Percentiles rank a stretch among this genome's conserved stretches.
These are phyloP conservation scores for Trametes pubescens DNA, from an alignment of 1,284 basidiomycete species.

Conservation along the genomic window DNA sequence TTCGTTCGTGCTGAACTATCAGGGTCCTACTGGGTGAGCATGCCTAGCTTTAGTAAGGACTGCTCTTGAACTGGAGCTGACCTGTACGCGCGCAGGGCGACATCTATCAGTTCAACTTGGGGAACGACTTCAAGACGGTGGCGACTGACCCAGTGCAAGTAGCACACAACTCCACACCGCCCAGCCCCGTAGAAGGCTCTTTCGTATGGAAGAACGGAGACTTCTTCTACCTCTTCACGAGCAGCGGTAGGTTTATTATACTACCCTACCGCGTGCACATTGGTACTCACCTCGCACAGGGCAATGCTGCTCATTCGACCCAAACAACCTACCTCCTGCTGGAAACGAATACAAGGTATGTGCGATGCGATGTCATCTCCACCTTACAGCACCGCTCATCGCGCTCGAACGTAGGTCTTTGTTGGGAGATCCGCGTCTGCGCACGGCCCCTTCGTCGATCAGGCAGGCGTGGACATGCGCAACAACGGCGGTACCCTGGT, in stretches of 20 bases:
- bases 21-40: constrained; percentile 19
- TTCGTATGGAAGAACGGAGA: constrained; percentile 23
- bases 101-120: constrained; percentile 20
- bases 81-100: constrained; percentile 2
- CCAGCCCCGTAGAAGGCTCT: constrained; percentile 18
- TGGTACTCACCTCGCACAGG: not conserved
- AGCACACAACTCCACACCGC: constrained; percentile 19
- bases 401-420: constrained; percentile 18
- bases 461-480: constrained; percentile 35
- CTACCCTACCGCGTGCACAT: not conserved
- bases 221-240: constrained; percentile 27
- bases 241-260: constrained; percentile 18
- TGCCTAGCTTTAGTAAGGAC: no score
- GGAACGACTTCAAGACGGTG: constrained; percentile 15
- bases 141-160: constrained; percentile 10
- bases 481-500: constrained; percentile 42
- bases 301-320: constrained; percentile 18
- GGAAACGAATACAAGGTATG: constrained; percentile 41
- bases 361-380: not conserved
- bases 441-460: constrained; percentile 42
- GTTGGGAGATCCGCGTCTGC: constrained; percentile 40
- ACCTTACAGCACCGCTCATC: not conserved
- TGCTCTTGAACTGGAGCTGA: not conserved
- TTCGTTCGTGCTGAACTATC: not conserved
- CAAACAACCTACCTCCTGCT: constrained; percentile 33